Evolutionary conservation across 1,139 yeast species (phyloP).

Genomic region (Suhomyces atakaporum): DNA sequence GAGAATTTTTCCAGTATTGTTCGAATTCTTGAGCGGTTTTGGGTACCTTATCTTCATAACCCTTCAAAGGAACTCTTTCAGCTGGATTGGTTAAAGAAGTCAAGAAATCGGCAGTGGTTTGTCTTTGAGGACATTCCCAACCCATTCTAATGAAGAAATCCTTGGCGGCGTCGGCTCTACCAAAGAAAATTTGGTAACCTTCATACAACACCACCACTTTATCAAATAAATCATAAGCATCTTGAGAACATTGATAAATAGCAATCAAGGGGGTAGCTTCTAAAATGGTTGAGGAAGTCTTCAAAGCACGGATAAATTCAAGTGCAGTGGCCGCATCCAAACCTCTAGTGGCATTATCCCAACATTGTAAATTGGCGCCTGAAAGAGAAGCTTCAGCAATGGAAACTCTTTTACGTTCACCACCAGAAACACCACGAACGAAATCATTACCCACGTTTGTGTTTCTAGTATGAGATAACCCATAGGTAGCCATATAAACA

Average conservation of each 20-base stretch:
- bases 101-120: slow-evolving; percentile 59
- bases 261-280: slow-evolving; percentile 31
- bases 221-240: slow-evolving; percentile 30
- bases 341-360: slow-evolving; percentile 31
- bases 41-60: slow-evolving; percentile 65
- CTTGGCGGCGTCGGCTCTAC: slow-evolving; percentile 24
- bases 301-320: slow-evolving; percentile 30
- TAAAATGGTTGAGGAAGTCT: slow-evolving; percentile 26
- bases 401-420: slow-evolving; percentile 28
- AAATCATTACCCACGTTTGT: slow-evolving; percentile 29
- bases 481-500: slow-evolving; percentile 25
- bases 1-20: slow-evolving; percentile 62
- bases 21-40: slow-evolving; percentile 70
- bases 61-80: slow-evolving; percentile 47
- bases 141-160: slow-evolving; percentile 27
- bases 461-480: slow-evolving; percentile 23
- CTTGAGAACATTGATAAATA: slow-evolving; percentile 32
- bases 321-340: slow-evolving; percentile 29
- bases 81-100: slow-evolving; percentile 61
- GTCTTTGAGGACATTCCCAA: slow-evolving; percentile 52
- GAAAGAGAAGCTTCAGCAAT: slow-evolving; percentile 26
- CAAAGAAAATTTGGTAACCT: slow-evolving; percentile 29
- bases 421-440: slow-evolving; percentile 29
- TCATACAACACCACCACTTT: slow-evolving; percentile 29
- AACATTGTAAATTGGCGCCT: slow-evolving; percentile 25